A percentile compares a stretch with the other conserved stretches of the same genome.
phyloP scores from a whole-genome alignment of 345 rosid species.

The thale cress (Arabidopsis thaliana) region TAIR10.1 NC_003075.7:15284501-15285000 shows the following conservation, averaged over 20 bases:
- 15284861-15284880: conserved; percentile 84
- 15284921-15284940: conserved; percentile 97
- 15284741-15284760: conserved; percentile 72
- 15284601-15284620: conserved; percentile 49
- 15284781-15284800: conserved; percentile 58
- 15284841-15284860: conserved; percentile 77
- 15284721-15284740: conserved; percentile 40
- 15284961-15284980: conserved; percentile 72
- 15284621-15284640: conserved; percentile 52
- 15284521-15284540: conserved; percentile 36
- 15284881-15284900: conserved; percentile 88
- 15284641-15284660: conserved; percentile 45
- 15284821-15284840: conserved; percentile 79
- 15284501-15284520: conserved; percentile 18
- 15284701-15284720: conserved; percentile 26
- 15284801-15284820: conserved; percentile 83
- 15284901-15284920: conserved; percentile 90
- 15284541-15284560: conserved; percentile 27
- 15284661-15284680: conserved; percentile 37
- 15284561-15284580: conserved; percentile 30
- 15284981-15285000: conserved; percentile 87
- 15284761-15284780: conserved; percentile 73
- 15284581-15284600: conserved; percentile 36
- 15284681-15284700: conserved; percentile 31
- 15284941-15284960: conserved; percentile 94